Percentiles rank a stretch among this genome's conserved stretches.
These are phyloP conservation scores for Xylaria sp. DNA, from an alignment of 2,329 filamentous ascomycete species.

Conservation along the genomic window DNA sequence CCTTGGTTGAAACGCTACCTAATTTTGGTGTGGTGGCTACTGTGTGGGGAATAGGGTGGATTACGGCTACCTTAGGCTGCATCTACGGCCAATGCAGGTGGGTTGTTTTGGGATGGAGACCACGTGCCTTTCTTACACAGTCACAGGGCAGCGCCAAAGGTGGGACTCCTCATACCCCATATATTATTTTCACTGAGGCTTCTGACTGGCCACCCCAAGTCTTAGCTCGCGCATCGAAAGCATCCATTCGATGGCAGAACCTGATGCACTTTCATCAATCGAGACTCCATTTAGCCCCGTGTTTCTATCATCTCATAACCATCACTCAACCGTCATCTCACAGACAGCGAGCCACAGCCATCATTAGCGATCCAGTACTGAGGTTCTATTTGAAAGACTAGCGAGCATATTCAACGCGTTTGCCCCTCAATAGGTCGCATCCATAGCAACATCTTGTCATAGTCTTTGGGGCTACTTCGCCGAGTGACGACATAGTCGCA, in stretches of 20 bases:
- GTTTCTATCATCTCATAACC: neutral
- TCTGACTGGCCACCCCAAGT: neutral
- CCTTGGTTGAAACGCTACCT: no score
- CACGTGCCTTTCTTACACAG: conserved; percentile 14
- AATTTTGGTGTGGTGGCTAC: no score
- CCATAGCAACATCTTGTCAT: neutral
- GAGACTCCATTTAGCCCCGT: neutral
- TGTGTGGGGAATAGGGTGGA: no score
- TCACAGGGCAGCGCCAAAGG: conserved; percentile 3
- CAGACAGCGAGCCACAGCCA: neutral
- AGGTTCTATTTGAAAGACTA: neutral
- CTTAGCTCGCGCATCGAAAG: neutral
- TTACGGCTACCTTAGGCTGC: no score
- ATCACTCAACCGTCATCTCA: conserved; percentile 9
- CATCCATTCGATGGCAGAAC: neutral
- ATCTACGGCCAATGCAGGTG: no score
- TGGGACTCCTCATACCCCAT: neutral
- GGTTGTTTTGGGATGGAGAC: no score
- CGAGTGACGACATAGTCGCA: conserved; percentile 30
- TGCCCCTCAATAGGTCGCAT: neutral
- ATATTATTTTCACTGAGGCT: neutral
- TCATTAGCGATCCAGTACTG: neutral
- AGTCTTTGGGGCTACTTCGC: conserved; percentile 16
- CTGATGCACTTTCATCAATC: neutral
- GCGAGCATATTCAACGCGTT: neutral